phyloP scores from a whole-genome alignment of 345 rosid genomes.

The Hirschfeldia incana region DNA sequence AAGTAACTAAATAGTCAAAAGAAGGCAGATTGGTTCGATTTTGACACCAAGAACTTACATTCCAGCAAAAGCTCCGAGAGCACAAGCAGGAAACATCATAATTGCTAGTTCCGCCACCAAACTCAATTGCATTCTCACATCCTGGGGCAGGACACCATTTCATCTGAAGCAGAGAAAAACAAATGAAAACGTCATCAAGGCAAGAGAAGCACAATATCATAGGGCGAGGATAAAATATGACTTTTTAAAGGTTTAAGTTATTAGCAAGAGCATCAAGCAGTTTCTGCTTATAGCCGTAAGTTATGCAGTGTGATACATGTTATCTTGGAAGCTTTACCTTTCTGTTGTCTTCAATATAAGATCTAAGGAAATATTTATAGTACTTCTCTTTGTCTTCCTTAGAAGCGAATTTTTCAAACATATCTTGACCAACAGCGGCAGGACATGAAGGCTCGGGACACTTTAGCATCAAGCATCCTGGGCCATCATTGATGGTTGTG shows the following conservation, averaged over 20 bases:
- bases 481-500: slow-evolving; percentile 40
- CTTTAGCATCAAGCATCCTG: slow-evolving; percentile 37
- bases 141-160: slow-evolving; percentile 99
- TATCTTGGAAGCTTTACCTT: slow-evolving; percentile 49
- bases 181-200: neutral
- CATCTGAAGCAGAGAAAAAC: slow-evolving; percentile 46
- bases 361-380: slow-evolving; percentile 40
- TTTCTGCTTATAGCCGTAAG: neutral
- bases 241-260: neutral
- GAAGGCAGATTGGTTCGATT: neutral
- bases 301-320: neutral
- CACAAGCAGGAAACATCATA: slow-evolving; percentile 41
- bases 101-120: slow-evolving; percentile 24
- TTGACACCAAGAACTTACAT: slow-evolving; percentile 37
- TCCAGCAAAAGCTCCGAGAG: slow-evolving; percentile 43
- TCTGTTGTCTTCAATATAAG: slow-evolving; percentile 84
- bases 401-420: slow-evolving; percentile 30
- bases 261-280: neutral
- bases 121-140: slow-evolving; percentile 69
- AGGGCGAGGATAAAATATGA: no score
- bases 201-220: neutral
- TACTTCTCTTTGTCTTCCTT: slow-evolving; percentile 37
- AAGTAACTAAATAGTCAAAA: neutral
- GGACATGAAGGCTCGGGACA: slow-evolving; percentile 38
- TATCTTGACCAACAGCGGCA: slow-evolving; percentile 40